These are phyloP conservation scores for Centaurea solstitialis DNA, from an alignment of 129 eudicot genomes.

Conservation along the genomic window DNA sequence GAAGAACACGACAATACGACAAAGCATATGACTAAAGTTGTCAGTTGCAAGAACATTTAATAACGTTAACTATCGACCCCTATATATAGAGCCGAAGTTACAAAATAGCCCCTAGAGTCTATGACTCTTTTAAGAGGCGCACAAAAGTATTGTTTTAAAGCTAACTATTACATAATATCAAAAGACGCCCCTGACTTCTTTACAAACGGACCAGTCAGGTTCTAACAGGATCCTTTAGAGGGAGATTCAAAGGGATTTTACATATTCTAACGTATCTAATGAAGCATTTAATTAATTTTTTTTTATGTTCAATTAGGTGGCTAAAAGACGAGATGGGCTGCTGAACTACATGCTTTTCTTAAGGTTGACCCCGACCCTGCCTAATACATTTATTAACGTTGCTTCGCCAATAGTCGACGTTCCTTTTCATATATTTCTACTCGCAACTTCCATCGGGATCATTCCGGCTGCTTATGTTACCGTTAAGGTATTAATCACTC, in stretches of 20 bases:
- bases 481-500: constrained; percentile 54
- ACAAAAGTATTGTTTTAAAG: too few relatives aligned
- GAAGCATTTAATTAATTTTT: neutral
- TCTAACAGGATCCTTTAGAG: too few relatives aligned
- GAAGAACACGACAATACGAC: too few relatives aligned
- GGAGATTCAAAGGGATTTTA: neutral
- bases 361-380: constrained; percentile 77
- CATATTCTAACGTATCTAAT: neutral
- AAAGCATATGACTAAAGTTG: too few relatives aligned
- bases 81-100: too few relatives aligned
- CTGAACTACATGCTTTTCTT: constrained; percentile 76
- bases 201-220: too few relatives aligned
- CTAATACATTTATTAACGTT: constrained; percentile 73
- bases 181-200: too few relatives aligned
- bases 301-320: constrained; percentile 55
- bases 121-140: too few relatives aligned
- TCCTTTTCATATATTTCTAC: constrained; percentile 63
- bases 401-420: constrained; percentile 81
- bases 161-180: too few relatives aligned
- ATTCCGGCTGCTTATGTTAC: constrained; percentile 83
- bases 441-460: constrained; percentile 63
- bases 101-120: too few relatives aligned
- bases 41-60: too few relatives aligned
- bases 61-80: too few relatives aligned
- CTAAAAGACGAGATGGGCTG: constrained; percentile 54